Evolutionary conservation across 2,329 filamentous ascomycete species (phyloP).

Genomic region (Claviceps paspali): DNA sequence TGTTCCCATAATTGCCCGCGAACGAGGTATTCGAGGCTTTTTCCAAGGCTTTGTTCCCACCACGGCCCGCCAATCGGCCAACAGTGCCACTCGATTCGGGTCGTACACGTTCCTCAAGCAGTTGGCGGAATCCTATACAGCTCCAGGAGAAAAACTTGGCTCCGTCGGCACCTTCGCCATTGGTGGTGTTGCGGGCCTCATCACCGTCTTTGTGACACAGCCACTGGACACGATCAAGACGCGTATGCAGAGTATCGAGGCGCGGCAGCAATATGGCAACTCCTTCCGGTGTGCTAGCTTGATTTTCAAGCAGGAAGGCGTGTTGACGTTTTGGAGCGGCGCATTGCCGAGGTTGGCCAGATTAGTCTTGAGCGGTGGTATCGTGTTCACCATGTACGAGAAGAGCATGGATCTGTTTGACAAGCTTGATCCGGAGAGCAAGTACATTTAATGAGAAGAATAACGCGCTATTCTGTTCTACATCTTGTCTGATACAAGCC

Average conservation of each 20-base stretch:
- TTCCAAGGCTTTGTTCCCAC: constrained; percentile 96
- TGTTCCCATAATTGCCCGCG: constrained; percentile 69
- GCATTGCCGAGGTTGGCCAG: constrained; percentile 73
- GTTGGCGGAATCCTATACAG: constrained; percentile 78
- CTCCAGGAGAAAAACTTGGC: constrained; percentile 88
- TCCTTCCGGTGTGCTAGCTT: constrained; percentile 66
- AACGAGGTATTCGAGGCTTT: constrained; percentile 80
- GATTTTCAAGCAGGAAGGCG: constrained; percentile 78
- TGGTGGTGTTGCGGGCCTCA: constrained; percentile 73
- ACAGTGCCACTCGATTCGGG: constrained; percentile 81
- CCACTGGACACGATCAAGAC: constrained; percentile 92
- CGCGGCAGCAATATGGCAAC: constrained; percentile 67
- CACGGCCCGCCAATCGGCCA: constrained; percentile 85
- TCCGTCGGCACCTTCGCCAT: constrained; percentile 78
- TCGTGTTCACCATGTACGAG: constrained; percentile 98
- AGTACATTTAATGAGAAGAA: constrained; percentile 48
- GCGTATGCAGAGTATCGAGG: constrained; percentile 91
- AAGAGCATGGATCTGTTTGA: constrained; percentile 87
- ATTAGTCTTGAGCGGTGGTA: constrained; percentile 81
- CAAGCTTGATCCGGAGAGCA: constrained; percentile 63
- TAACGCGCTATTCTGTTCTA: not conserved
- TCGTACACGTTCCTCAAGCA: constrained; percentile 86
- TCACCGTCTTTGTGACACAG: constrained; percentile 70
- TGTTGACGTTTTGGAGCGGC: constrained; percentile 88
- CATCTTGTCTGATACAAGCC: too few species aligned